phyloP scores from a whole-genome alignment of 2,329 filamentous ascomycete species.

The Huntiella moniliformis region DNA sequence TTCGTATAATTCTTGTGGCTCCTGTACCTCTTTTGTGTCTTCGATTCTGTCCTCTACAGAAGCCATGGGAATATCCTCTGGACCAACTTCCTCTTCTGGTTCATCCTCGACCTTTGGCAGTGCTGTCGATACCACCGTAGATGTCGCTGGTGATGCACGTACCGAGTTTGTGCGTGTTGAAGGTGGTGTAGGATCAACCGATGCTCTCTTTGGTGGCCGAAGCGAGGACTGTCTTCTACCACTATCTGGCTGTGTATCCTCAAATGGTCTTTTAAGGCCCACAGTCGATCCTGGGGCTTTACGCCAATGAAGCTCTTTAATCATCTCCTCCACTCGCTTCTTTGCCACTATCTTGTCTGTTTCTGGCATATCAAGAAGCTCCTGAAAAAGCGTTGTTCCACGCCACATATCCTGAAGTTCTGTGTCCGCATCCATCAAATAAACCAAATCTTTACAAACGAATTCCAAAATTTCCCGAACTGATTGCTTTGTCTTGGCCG shows the following conservation, averaged over 20 bases:
- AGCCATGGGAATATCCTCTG: background rate
- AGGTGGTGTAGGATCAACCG: background rate
- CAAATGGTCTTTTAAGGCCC: conserved; percentile 7
- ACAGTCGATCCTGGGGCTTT: background rate
- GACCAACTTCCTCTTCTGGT: background rate
- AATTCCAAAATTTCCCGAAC: conserved; percentile 3
- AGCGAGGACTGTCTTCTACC: conserved; percentile 7
- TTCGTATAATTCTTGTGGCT: too few relatives aligned
- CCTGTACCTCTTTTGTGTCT: too few relatives aligned
- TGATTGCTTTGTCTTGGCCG: conserved; percentile 1
- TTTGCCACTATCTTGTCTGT: background rate
- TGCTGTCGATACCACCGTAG: too few relatives aligned
- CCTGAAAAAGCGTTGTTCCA: background rate
- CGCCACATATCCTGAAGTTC: conserved; percentile 1
- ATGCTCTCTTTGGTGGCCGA: conserved; percentile 5
- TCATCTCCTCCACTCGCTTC: background rate
- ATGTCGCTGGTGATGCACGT: too few relatives aligned
- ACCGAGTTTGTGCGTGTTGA: background rate
- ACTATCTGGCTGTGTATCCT: background rate
- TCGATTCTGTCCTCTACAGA: too few relatives aligned
- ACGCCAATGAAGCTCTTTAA: conserved; percentile 5
- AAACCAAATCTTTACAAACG: conserved; percentile 6
- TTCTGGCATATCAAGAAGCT: background rate
- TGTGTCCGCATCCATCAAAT: conserved; percentile 7
- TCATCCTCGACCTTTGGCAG: background rate